Percentiles rank a stretch among this genome's conserved stretches.
phyloP scores from a whole-genome alignment of 1,284 basidiomycete species.

The Ustanciosporium gigantosporum region DNA sequence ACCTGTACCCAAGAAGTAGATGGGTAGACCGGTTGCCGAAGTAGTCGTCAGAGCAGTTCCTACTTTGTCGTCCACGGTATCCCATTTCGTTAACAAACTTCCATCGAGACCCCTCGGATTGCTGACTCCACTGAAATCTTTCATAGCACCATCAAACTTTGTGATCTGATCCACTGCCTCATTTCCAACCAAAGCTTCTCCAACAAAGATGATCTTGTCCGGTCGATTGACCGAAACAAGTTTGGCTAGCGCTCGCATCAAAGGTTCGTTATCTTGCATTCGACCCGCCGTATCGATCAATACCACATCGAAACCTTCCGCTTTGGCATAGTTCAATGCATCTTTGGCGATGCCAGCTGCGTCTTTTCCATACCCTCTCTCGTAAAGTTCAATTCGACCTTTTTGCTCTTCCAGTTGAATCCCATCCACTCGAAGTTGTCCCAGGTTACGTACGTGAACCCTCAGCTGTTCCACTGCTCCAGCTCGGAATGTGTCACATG shows the following conservation, averaged over 20 bases:
- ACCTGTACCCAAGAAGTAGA: slow-evolving; percentile 59
- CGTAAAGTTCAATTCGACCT: slow-evolving; percentile 84
- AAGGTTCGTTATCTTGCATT: slow-evolving; percentile 61
- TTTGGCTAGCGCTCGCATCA: slow-evolving; percentile 59
- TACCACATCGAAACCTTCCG: slow-evolving; percentile 55
- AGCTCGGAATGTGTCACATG: slow-evolving; percentile 97
- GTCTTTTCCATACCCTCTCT: slow-evolving; percentile 97
- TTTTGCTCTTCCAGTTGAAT: slow-evolving; percentile 64
- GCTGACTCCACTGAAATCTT: slow-evolving; percentile 57
- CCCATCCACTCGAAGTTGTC: slow-evolving; percentile 69
- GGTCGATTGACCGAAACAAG: slow-evolving; percentile 57
- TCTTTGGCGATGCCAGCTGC: slow-evolving; percentile 96
- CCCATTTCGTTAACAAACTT: slow-evolving; percentile 60
- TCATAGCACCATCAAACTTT: slow-evolving; percentile 56
- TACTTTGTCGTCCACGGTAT: slow-evolving; percentile 60
- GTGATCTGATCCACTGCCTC: slow-evolving; percentile 60
- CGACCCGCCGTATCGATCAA: slow-evolving; percentile 60
- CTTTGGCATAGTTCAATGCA: slow-evolving; percentile 68
- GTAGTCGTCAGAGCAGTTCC: slow-evolving; percentile 58
- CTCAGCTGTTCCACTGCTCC: slow-evolving; percentile 97
- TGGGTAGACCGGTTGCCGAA: slow-evolving; percentile 56
- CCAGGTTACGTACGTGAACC: slow-evolving; percentile 92
- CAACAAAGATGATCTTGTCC: slow-evolving; percentile 61
- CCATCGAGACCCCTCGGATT: slow-evolving; percentile 57
- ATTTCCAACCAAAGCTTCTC: slow-evolving; percentile 60